phyloP scores from a whole-genome alignment of 768 basidiomycete species.

The Phaeotremella skinneri region DNA sequence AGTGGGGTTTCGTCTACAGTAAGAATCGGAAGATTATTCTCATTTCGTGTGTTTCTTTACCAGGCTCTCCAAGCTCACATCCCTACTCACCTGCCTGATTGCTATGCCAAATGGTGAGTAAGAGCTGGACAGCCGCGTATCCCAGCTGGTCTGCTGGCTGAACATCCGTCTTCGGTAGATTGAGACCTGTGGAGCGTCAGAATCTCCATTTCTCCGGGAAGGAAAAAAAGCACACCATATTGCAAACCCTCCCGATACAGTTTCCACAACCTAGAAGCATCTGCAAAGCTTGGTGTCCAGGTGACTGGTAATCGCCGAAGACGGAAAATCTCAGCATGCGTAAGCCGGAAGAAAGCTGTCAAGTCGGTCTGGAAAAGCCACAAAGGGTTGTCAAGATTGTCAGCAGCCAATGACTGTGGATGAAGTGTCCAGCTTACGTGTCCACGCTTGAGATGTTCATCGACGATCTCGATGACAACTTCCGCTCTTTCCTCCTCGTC shows the following conservation, averaged over 20 bases:
- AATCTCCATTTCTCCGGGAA: not conserved
- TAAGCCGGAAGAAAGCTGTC: constrained; percentile 18
- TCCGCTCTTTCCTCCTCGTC: constrained; percentile 6
- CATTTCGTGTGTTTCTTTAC: not conserved
- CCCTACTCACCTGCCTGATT: not conserved
- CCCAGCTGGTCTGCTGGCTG: constrained; percentile 33
- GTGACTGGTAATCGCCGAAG: constrained; percentile 11
- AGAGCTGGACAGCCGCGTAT: constrained; percentile 15
- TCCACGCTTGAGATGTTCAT: not conserved
- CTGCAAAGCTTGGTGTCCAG: constrained; percentile 16
- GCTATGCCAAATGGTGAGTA: constrained; percentile 15
- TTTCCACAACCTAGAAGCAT: constrained; percentile 23
- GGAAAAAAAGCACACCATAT: constrained; percentile 30
- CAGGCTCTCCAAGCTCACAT: not conserved
- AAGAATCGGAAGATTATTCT: not conserved
- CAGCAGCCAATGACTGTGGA: not conserved
- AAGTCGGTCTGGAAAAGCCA: constrained; percentile 26
- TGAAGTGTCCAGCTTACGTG: constrained; percentile 17
- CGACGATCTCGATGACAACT: constrained; percentile 4
- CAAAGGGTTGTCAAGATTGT: no score
- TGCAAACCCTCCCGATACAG: constrained; percentile 27
- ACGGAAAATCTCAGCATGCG: constrained; percentile 18
- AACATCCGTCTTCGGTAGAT: constrained; percentile 36
- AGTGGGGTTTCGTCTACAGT: not conserved
- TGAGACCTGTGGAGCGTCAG: constrained; percentile 16